Conservation (phyloP, 2,329 filamentous ascomycete species). For the Ophiostoma triangulosporum region DNA sequence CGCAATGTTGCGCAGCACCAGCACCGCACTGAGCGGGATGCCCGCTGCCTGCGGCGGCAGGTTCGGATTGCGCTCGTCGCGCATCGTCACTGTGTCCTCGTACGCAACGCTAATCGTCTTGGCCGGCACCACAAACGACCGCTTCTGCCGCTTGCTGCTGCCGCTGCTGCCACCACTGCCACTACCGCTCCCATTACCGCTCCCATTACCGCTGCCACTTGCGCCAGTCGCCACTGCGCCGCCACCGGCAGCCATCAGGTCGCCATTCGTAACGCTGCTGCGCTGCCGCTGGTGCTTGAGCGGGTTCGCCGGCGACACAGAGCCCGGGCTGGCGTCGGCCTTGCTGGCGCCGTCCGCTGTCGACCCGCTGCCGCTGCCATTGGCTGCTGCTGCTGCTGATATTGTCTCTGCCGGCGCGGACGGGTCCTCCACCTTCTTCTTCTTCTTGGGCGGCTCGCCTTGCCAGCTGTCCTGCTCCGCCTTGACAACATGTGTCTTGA, state of each 20-base stretch:
- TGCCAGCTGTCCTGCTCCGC: constrained; percentile 20
- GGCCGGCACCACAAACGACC: constrained; percentile 39
- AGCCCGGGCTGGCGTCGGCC: constrained; percentile 1
- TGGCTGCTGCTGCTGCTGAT: not conserved
- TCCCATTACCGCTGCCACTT: not conserved
- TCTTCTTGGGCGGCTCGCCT: constrained; percentile 15
- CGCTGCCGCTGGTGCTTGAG: constrained; percentile 14
- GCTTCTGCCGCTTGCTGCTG: constrained; percentile 21
- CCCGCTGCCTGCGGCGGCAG: constrained; percentile 53
- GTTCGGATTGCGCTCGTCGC: constrained; percentile 45
- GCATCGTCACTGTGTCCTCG: constrained; percentile 42
- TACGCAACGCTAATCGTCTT: constrained; percentile 40
- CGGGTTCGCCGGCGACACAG: not conserved
- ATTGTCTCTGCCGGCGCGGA: not conserved
- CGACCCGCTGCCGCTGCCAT: not conserved
- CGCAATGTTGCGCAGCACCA: constrained; percentile 69
- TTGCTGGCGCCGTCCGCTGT: not conserved
- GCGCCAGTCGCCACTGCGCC: not conserved
- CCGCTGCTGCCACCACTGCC: not conserved
- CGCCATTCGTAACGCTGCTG: constrained; percentile 17
- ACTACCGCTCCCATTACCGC: not conserved
- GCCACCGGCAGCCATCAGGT: constrained; percentile 8
- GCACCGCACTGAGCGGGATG: constrained; percentile 62
- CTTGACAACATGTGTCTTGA: constrained; percentile 53
- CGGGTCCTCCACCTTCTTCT: not conserved